A percentile compares a stretch with the other conserved stretches of the same genome.
These are phyloP conservation scores for Trichoderma atroviride DNA, from an alignment of 2,329 filamentous ascomycete genomes.

Conservation along the genomic window DNA sequence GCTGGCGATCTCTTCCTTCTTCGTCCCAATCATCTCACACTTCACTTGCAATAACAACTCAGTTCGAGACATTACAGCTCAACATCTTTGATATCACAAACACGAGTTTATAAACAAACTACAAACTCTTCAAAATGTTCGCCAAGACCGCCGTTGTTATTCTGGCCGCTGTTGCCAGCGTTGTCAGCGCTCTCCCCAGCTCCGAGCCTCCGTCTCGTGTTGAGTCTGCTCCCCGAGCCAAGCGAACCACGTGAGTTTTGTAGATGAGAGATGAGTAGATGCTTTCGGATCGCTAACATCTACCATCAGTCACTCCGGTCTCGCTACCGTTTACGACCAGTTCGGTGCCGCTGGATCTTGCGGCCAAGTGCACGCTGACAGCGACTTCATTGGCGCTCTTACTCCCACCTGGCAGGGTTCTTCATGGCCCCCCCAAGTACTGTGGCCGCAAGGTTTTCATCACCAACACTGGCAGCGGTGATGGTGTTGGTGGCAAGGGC, in stretches of 20 bases:
- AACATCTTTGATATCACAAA: not conserved
- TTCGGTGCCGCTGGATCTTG: conserved; percentile 9
- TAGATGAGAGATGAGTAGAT: not conserved
- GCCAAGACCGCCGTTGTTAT: conserved; percentile 24
- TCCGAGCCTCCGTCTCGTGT: conserved; percentile 16
- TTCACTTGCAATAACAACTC: conserved; percentile 1
- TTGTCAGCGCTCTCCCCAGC: conserved; percentile 23
- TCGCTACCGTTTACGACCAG: conserved; percentile 23
- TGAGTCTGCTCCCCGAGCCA: conserved; percentile 13
- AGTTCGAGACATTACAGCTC: not conserved
- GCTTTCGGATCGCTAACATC: not conserved
- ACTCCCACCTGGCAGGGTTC: conserved; percentile 22
- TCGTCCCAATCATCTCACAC: not conserved
- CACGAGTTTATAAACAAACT: not conserved
- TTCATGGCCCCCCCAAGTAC: conserved; percentile 21
- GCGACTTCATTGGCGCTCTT: conserved; percentile 22
- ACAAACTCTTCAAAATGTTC: conserved; percentile 23
- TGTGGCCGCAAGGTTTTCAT: conserved; percentile 27
- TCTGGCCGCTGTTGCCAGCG: conserved; percentile 25
- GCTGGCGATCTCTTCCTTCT: conserved; percentile 5
- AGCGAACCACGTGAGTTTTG: conserved; percentile 21
- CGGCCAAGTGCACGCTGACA: conserved; percentile 14
- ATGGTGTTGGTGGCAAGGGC: conserved; percentile 23
- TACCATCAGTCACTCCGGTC: conserved; percentile 8
- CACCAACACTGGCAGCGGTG: conserved; percentile 22